Base-by-base conservation (phyloP, 106 monocot genomes). In the Agapanthus africanus region DNA sequence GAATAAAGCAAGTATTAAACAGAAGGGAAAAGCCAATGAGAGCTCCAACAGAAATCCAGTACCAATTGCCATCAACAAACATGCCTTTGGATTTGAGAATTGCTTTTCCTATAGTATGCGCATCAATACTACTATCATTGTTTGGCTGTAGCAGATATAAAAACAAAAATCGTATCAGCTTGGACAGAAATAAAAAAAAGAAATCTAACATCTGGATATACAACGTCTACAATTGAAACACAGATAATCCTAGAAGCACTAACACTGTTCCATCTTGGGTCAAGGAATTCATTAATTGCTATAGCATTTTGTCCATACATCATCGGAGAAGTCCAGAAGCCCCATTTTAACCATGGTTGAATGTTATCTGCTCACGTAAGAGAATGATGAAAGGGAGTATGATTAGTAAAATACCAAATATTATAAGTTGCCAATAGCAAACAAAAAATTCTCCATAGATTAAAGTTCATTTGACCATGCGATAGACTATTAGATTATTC, bases 131-230 rank as follows among this genome's bases (percentile, higher is more conserved):
- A 21, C 41, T 36, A 25, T 87, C 93, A 65, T 63, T 78, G 37
- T 84, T 90, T 52, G 84, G 86, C 90, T 90, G 83, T 70, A 54
- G n/a, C n/a, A n/a, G n/a, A n/a, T n/a, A n/a, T n/a, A n/a, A n/a
- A n/a, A n/a, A n/a, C n/a, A n/a, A n/a, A n/a, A n/a, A n/a, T n/a
- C n/a, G n/a, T n/a, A n/a, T n/a, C n/a, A n/a, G n/a, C n/a, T n/a
- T n/a, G n/a, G n/a, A n/a, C n/a, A n/a, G n/a, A n/a, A n/a, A n/a
- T n/a, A n/a, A n/a, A 25, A 25, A 59, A 22, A 28, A 60, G 16
- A 62, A 26, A 36, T 41, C 59, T 59, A 59, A n/a, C 5, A 18
- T 6, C 67, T 67, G 60, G 37, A 74, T 73, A 74, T 59, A 73
- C 73, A 59, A 83, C 75, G 51, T 83, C 80, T 72, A 80, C 77